Evolutionary conservation across 495 filamentous ascomycete genomes (phyloP).

Genomic region (Opeltia flavorubescens): DNA sequence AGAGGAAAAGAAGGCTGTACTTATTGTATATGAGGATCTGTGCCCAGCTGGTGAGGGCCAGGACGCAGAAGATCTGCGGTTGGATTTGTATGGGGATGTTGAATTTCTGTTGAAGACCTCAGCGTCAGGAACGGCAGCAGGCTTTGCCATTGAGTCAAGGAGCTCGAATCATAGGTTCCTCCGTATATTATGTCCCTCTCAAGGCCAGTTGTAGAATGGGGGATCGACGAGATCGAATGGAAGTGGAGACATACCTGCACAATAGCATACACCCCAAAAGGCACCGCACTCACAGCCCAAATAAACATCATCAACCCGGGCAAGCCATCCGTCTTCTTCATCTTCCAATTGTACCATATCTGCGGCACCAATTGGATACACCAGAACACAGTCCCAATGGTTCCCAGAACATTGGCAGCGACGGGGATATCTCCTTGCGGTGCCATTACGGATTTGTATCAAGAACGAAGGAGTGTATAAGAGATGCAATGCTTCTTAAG

Average conservation of each 20-base stretch:
- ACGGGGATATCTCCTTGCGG: slow-evolving; percentile 24
- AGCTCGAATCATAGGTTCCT: too few species aligned
- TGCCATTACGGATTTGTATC: slow-evolving; percentile 2
- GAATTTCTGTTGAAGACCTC: slow-evolving; percentile 36
- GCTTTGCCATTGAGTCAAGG: too few species aligned
- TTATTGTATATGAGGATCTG: slow-evolving; percentile 50
- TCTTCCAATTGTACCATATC: slow-evolving; percentile 59
- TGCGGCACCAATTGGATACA: slow-evolving; percentile 40
- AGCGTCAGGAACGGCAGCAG: too few species aligned
- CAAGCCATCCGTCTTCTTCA: slow-evolving; percentile 58
- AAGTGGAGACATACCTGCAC: slow-evolving; percentile 34
- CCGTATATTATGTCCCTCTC: slow-evolving; percentile 20
- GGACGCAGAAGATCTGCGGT: slow-evolving; percentile 51
- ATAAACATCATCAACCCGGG: slow-evolving; percentile 62
- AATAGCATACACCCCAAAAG: slow-evolving; percentile 40
- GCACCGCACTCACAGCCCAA: slow-evolving; percentile 45
- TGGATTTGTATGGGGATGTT: slow-evolving; percentile 65
- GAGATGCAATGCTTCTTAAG: too few species aligned
- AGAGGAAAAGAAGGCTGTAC: slow-evolving; percentile 22
- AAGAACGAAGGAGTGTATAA: too few species aligned
- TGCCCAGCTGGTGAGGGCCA: slow-evolving; percentile 52
- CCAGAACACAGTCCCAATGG: slow-evolving; percentile 41
- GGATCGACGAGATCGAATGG: too few species aligned
- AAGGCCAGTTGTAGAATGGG: too few species aligned
- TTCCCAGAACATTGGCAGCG: slow-evolving; percentile 38